Percentiles rank a stretch among this genome's conserved stretches.
phyloP scores from a whole-genome alignment of 495 filamentous ascomycete genomes.

The Glarea lozoyensis region DNA sequence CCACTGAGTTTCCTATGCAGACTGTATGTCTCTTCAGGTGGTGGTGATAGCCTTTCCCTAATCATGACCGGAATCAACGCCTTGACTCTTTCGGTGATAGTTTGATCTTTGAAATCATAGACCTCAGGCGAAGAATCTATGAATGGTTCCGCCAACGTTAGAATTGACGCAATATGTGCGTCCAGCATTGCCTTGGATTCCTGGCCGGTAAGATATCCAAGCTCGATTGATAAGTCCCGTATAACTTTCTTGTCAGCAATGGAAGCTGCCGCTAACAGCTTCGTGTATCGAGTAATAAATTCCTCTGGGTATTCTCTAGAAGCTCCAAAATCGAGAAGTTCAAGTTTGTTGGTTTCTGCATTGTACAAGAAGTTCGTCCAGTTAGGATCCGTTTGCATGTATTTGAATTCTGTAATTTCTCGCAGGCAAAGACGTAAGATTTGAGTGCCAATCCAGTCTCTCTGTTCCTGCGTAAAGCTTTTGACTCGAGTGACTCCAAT shows the following conservation, averaged over 20 bases:
- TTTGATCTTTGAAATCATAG: constrained; percentile 91
- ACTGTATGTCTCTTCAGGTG: constrained; percentile 96
- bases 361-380: constrained; percentile 99
- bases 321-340: constrained; percentile 94
- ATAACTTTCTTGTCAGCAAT: constrained; percentile 54
- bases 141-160: constrained; percentile 91
- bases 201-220: constrained; percentile 88
- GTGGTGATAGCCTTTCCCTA: constrained; percentile 74
- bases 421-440: constrained; percentile 88
- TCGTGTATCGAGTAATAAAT: constrained; percentile 74
- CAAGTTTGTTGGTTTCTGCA: constrained; percentile 56
- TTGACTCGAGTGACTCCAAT: constrained; percentile 77
- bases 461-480: constrained; percentile 66
- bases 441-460: constrained; percentile 89
- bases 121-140: constrained; percentile 61
- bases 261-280: constrained; percentile 68
- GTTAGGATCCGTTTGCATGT: constrained; percentile 99
- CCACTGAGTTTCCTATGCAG: constrained; percentile 93
- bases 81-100: constrained; percentile 87
- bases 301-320: constrained; percentile 71
- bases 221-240: constrained; percentile 58
- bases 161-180: constrained; percentile 72
- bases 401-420: constrained; percentile 86
- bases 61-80: constrained; percentile 87
- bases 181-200: constrained; percentile 77